phyloP scores from a whole-genome alignment of 805 yeast species.

The Pichia cephalocereana region DNA sequence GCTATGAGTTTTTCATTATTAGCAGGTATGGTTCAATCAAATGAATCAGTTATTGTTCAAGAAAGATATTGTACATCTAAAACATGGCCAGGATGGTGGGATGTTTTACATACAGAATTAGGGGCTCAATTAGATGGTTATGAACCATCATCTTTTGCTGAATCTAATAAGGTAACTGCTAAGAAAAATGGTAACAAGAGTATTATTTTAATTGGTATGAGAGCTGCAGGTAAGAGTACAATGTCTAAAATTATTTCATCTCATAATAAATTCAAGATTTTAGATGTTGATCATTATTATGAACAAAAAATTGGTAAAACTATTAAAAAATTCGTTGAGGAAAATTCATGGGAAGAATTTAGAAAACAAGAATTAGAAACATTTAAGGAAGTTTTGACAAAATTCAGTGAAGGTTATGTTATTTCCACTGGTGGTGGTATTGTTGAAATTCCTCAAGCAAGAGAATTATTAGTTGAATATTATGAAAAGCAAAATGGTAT shows the following conservation, averaged over 20 bases:
- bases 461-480: constrained; percentile 44
- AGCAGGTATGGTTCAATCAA: constrained; percentile 48
- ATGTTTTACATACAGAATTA: constrained; percentile 63
- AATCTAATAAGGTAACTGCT: constrained; percentile 4
- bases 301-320: constrained; percentile 43
- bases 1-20: constrained; percentile 94
- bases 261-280: constrained; percentile 52
- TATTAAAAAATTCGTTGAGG: constrained; percentile 53
- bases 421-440: constrained; percentile 96
- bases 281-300: constrained; percentile 71
- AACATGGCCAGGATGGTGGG: constrained; percentile 99
- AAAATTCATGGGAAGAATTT: constrained; percentile 82
- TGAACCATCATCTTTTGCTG: constrained; percentile 31
- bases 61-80: constrained; percentile 92
- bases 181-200: constrained; percentile 39
- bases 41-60: constrained; percentile 56
- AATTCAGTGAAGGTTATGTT: constrained; percentile 43
- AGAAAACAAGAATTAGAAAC: constrained; percentile 56
- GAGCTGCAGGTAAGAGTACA: constrained; percentile 95
- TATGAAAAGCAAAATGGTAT: constrained; percentile 57
- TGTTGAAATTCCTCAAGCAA: constrained; percentile 66
- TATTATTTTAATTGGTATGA: constrained; percentile 86
- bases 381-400: constrained; percentile 39
- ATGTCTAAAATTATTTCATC: constrained; percentile 72
- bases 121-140: constrained; percentile 62